These are phyloP conservation scores for Phialemonium atrogriseum DNA, from an alignment of 2,329 filamentous ascomycete genomes.

Conservation along the genomic window DNA sequence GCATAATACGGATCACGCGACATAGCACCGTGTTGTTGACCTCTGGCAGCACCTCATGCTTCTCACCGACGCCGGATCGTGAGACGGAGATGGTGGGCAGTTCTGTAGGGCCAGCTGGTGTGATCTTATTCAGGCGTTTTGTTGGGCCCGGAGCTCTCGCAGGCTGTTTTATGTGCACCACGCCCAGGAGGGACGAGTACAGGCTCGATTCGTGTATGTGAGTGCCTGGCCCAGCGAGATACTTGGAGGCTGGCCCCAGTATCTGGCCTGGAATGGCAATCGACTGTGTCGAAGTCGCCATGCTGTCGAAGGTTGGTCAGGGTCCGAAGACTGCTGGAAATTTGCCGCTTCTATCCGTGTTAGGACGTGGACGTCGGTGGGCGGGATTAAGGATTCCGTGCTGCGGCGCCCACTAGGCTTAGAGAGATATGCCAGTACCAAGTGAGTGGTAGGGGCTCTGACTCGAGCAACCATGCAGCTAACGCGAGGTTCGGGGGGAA, in stretches of 20 bases:
- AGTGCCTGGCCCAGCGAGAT: constrained; percentile 70
- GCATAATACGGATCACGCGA: constrained; percentile 75
- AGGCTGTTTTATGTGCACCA: constrained; percentile 47
- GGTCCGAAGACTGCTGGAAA: neutral
- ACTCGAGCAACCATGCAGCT: too few species aligned
- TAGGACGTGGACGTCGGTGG: too few species aligned
- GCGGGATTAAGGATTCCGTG: too few species aligned
- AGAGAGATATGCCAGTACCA: too few species aligned
- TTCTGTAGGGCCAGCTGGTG: constrained; percentile 28
- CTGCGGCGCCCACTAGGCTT: too few species aligned
- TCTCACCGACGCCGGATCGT: constrained; percentile 31
- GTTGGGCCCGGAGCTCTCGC: constrained; percentile 38
- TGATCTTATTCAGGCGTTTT: constrained; percentile 53
- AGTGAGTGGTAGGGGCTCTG: too few species aligned
- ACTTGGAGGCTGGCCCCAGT: constrained; percentile 60
- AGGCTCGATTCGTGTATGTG: constrained; percentile 70
- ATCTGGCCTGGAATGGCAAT: constrained; percentile 75
- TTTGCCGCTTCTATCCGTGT: neutral
- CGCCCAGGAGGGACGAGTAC: constrained; percentile 75
- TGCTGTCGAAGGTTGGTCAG: constrained; percentile 3
- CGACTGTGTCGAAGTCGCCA: constrained; percentile 25
- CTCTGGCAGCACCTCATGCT: constrained; percentile 69
- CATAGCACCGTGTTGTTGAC: constrained; percentile 76
- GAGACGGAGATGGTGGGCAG: constrained; percentile 50
- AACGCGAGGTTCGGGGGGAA: too few species aligned